A percentile compares a stretch with the other conserved stretches of the same genome.
These are phyloP conservation scores for Parmales sp. DNA, from an alignment of 108 stramenopile species.

Conservation along the genomic window DNA sequence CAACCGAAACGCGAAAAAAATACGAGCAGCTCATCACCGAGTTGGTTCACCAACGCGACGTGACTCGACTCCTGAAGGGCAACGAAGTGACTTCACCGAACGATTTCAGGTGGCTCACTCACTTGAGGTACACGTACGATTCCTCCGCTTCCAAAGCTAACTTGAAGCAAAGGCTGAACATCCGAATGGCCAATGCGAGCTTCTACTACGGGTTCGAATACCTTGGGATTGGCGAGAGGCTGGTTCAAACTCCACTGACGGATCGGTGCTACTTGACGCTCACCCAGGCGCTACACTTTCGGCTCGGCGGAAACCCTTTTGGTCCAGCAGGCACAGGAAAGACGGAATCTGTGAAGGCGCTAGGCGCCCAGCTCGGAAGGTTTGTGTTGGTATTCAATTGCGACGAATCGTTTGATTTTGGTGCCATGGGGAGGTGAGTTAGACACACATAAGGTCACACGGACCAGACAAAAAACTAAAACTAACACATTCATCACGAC, in stretches of 20 bases:
- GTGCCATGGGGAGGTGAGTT: conserved; percentile 97
- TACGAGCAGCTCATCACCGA: conserved; percentile 97
- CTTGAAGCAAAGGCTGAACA: conserved; percentile 59
- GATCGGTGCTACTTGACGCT: conserved; percentile 94
- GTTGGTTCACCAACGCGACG: conserved; percentile 91
- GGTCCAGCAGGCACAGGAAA: conserved; percentile 99
- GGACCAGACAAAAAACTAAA: no score
- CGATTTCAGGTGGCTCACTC: conserved; percentile 85
- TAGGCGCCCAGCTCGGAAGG: conserved; percentile 89
- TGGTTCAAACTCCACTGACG: conserved; percentile 95
- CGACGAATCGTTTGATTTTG: conserved; percentile 92
- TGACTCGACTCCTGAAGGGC: conserved; percentile 68
- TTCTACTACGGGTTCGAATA: conserved; percentile 98
- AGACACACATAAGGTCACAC: no score
- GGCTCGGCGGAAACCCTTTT: conserved; percentile 96
- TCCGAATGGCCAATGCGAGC: conserved; percentile 82
- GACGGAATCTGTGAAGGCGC: conserved; percentile 94
- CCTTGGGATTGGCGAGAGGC: conserved; percentile 90
- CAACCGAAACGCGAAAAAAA: conserved; percentile 77
- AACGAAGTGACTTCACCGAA: conserved; percentile 47
- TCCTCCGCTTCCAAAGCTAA: conserved; percentile 55
- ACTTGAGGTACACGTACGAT: conserved; percentile 78
- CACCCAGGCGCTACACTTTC: conserved; percentile 89
- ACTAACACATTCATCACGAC: no score
- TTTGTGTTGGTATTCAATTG: conserved; percentile 65